Conservation (phyloP, 2,329 filamentous ascomycete species). For the Botrytis elliptica region DNA sequence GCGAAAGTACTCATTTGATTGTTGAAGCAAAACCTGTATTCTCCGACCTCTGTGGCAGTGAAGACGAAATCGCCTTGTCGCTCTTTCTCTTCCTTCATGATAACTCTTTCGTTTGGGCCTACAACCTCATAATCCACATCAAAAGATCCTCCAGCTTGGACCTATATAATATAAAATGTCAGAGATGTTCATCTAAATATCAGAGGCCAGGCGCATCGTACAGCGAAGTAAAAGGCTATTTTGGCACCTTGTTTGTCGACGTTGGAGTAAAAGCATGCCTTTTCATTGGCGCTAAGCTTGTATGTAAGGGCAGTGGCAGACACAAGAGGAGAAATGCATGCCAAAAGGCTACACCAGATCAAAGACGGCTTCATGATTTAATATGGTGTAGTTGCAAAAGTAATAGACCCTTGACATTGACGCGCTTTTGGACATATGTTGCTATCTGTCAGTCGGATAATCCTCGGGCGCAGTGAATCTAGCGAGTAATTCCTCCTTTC, state of each 20-base stretch:
- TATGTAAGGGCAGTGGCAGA: slow-evolving; percentile 93
- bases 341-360: slow-evolving; percentile 66
- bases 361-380: slow-evolving; percentile 63
- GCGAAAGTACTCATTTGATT: slow-evolving; percentile 98
- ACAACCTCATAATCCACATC: slow-evolving; percentile 91
- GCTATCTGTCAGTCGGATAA: slow-evolving; percentile 19
- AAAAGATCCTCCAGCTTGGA: slow-evolving; percentile 97
- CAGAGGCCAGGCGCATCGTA: slow-evolving; percentile 48
- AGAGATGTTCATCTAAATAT: slow-evolving; percentile 2
- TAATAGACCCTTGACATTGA: not conserved
- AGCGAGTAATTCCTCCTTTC: slow-evolving; percentile 8
- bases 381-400: slow-evolving; percentile 17
- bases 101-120: slow-evolving; percentile 75
- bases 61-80: slow-evolving; percentile 98
- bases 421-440: slow-evolving; percentile 16
- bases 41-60: slow-evolving; percentile 80
- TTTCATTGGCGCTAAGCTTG: slow-evolving; percentile 85
- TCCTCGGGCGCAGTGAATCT: not conserved
- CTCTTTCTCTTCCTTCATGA: slow-evolving; percentile 85
- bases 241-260: slow-evolving; percentile 79
- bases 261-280: slow-evolving; percentile 88
- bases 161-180: slow-evolving; percentile 50
- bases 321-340: slow-evolving; percentile 66
- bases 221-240: slow-evolving; percentile 97
- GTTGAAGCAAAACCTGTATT: slow-evolving; percentile 97